Evolutionary conservation across 352 stramenopile species (phyloP).

Genomic region (Phytopythium mirpurense): DNA sequence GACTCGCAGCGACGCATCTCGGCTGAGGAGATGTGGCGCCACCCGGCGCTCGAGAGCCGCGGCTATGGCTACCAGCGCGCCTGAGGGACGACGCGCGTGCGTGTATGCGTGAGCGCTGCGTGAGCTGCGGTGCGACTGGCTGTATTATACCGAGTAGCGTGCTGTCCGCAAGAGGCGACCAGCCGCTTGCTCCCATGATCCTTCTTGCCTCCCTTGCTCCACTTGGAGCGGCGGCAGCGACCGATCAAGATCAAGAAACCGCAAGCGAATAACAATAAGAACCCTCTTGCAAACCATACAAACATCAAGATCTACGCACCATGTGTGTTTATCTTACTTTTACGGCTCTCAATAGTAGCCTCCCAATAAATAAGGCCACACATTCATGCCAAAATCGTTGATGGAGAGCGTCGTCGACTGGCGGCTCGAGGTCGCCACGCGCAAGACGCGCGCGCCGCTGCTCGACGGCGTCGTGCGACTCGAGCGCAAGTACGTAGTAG

Average conservation of each 20-base stretch:
- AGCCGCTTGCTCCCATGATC: too few relatives aligned
- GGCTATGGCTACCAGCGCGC: not conserved
- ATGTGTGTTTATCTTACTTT: too few relatives aligned
- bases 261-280: too few relatives aligned
- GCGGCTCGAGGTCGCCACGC: constrained; percentile 19
- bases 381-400: too few relatives aligned
- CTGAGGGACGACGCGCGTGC: not conserved
- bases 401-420: constrained; percentile 1
- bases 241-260: too few relatives aligned
- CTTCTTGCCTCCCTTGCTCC: too few relatives aligned
- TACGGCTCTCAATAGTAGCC: too few relatives aligned
- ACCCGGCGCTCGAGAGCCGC: constrained; percentile 38
- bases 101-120: not conserved
- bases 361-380: too few relatives aligned
- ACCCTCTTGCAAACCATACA: too few relatives aligned
- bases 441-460: constrained; percentile 21
- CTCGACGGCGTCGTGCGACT: constrained; percentile 22
- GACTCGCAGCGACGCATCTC: constrained; percentile 52
- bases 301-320: too few relatives aligned
- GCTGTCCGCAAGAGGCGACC: too few relatives aligned
- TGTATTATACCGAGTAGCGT: constrained; percentile 1
- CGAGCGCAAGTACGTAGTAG: constrained; percentile 18
- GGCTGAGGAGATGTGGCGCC: constrained; percentile 52
- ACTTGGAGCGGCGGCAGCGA: not conserved
- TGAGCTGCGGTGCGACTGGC: not conserved